phyloP scores from a whole-genome alignment of 1,139 yeast genomes.

The Suhomyces taliae region DNA sequence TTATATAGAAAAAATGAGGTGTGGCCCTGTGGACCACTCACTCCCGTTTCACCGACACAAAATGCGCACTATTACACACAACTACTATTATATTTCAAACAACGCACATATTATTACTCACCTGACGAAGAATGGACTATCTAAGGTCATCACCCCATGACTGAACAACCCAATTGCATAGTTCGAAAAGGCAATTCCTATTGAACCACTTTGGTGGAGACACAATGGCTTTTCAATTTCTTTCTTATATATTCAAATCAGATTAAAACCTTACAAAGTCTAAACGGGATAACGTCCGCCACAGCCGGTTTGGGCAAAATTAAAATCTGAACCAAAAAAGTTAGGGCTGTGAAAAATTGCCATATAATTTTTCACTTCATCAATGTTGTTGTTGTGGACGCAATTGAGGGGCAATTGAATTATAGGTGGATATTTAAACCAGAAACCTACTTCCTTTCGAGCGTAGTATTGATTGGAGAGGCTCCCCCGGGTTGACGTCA shows the following conservation, averaged over 20 bases:
- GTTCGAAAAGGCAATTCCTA: too few relatives aligned
- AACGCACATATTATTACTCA: not conserved
- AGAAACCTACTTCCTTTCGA: slow-evolving; percentile 2
- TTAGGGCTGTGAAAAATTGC: slow-evolving; percentile 1
- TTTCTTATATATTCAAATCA: too few relatives aligned
- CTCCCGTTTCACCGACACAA: slow-evolving; percentile 15
- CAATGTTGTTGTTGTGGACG: not conserved
- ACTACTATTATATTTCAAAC: too few relatives aligned
- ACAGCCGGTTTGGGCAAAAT: too few relatives aligned
- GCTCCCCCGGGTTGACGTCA: slow-evolving; percentile 1
- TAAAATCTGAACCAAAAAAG: too few relatives aligned
- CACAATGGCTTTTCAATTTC: too few relatives aligned
- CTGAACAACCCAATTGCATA: not conserved
- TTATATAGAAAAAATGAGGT: slow-evolving; percentile 9
- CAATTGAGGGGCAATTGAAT: not conserved
- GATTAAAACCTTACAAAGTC: too few relatives aligned
- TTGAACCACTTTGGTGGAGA: too few relatives aligned
- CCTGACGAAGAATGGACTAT: not conserved
- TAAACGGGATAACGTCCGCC: too few relatives aligned
- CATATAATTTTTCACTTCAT: not conserved
- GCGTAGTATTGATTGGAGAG: not conserved
- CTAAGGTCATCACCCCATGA: not conserved
- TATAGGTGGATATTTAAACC: not conserved
- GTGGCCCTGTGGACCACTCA: slow-evolving; percentile 16
- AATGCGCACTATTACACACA: not conserved